Base-by-base conservation (phyloP, 257 asterid genomes). In the Eucommia ulmoides region DNA sequence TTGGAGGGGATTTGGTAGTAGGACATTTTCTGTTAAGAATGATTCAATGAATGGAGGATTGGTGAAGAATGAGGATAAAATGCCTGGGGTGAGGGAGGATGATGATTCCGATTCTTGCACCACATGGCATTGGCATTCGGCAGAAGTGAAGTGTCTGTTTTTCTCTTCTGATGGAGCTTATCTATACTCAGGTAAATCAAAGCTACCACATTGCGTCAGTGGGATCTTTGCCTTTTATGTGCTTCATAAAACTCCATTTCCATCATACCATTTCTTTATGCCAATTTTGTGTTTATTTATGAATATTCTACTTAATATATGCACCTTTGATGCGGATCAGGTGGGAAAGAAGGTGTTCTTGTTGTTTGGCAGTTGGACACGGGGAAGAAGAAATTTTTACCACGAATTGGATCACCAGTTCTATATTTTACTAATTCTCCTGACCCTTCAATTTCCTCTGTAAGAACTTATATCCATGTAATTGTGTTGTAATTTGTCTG, bases 51-150 rank as follows among this genome's bases (percentile, higher is more conserved):
- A 72, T 50, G 70, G 78, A 42, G 59, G 58, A 35, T 41, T 54
- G 16, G 54, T 41, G 54, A 59, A 61, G 55, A 74, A 72, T 58
- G 61, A 44, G 19, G 94, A 78, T 58, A 94, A 79, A 59, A 74
- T 54, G 64, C 96, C 96, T 24, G 98, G 98, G 45, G 89, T 91
- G 47, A 63, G 78, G 72, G 83, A 65, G 7, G 55, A 63, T 5
- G 87, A 86, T 58, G 96, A 91, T 61, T 88, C 96, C 20, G 93
- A 78, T 59, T 77, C 92, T 25, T 91, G 96, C 71, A 79, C 95
- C 61, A 83, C 93, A 45, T 81, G 93, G 88, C 98, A 91, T 65
- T 91, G 98, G 96, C 98, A 91, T 71, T 79, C 98, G 69, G 61
- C 92, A 49, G 78, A 64, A 78, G 92, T 91, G 58, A 77, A 76